phyloP scores from a whole-genome alignment of 768 basidiomycete genomes.

The Russula ochroleuca region DNA sequence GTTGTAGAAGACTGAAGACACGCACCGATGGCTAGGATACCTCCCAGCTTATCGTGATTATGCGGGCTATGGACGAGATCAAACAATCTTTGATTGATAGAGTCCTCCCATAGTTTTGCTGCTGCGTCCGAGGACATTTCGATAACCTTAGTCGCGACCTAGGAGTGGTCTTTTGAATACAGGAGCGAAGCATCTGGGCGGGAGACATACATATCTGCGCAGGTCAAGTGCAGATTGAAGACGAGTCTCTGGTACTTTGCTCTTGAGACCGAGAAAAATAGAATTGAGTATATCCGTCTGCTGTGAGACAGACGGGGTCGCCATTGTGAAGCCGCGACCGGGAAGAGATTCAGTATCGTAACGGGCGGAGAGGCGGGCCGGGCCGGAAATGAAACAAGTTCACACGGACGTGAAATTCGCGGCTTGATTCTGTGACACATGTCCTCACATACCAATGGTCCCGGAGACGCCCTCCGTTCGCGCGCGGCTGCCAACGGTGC shows the following conservation, averaged over 20 bases:
- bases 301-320: conserved; percentile 51
- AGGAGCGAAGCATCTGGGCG: neutral
- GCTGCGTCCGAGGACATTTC: conserved; percentile 82
- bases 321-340: conserved; percentile 42
- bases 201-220: conserved; percentile 60
- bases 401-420: neutral
- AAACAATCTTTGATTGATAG: conserved; percentile 73
- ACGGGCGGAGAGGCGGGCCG: neutral
- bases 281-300: conserved; percentile 59
- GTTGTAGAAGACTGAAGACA: neutral
- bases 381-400: neutral
- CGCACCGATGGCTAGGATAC: conserved; percentile 82
- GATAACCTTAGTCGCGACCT: conserved; percentile 70
- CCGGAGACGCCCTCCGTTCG: conserved; percentile 12
- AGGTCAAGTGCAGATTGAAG: conserved; percentile 66
- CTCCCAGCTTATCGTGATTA: conserved; percentile 77
- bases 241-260: conserved; percentile 59
- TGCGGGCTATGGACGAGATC: conserved; percentile 80
- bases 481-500: conserved; percentile 20
- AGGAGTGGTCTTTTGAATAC: conserved; percentile 18
- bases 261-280: conserved; percentile 65
- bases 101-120: conserved; percentile 81
- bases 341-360: neutral
- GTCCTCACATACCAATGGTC: conserved; percentile 16
- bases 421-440: conserved; percentile 16